Percentiles rank a stretch among this genome's conserved stretches.
phyloP scores from a whole-genome alignment of 257 asterid genomes.

The Cruciata laevipes region DNA sequence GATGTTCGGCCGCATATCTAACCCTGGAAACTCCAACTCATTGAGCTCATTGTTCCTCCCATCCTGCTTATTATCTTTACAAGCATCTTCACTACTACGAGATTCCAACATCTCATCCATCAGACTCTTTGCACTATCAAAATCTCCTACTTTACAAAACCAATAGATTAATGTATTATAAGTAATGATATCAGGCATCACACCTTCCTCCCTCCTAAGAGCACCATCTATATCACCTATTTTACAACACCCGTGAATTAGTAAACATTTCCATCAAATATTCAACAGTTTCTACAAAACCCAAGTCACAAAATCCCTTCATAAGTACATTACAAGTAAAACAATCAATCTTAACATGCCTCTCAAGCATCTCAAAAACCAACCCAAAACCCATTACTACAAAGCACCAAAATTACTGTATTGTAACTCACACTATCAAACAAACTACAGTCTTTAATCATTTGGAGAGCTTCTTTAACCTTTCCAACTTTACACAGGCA shows the following conservation, averaged over 20 bases:
- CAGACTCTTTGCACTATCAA: constrained; percentile 54
- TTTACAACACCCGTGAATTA: constrained; percentile 56
- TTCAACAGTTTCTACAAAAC: constrained; percentile 52
- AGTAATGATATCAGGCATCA: constrained; percentile 55
- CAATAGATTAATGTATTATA: constrained; percentile 69
- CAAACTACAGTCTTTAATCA: constrained; percentile 42
- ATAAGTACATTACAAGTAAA: constrained; percentile 68
- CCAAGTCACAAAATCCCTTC: constrained; percentile 77
- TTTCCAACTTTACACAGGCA: constrained; percentile 61
- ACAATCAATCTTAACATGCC: constrained; percentile 36
- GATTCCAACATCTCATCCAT: constrained; percentile 46
- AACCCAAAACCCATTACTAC: constrained; percentile 63
- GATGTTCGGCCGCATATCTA: constrained; percentile 31
- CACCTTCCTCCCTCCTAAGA: constrained; percentile 45
- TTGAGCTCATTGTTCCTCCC: constrained; percentile 21
- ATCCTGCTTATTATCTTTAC: neutral
- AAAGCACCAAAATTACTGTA: constrained; percentile 85
- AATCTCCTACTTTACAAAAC: constrained; percentile 61
- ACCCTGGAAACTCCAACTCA: constrained; percentile 20
- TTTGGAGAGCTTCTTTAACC: constrained; percentile 37
- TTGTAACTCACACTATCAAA: constrained; percentile 66
- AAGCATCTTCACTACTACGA: neutral
- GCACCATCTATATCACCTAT: constrained; percentile 42
- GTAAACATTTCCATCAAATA: constrained; percentile 49
- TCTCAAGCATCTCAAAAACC: constrained; percentile 73